Evolutionary conservation across 805 yeast species (phyloP).

Genomic region (Saturnispora ahearnii): DNA sequence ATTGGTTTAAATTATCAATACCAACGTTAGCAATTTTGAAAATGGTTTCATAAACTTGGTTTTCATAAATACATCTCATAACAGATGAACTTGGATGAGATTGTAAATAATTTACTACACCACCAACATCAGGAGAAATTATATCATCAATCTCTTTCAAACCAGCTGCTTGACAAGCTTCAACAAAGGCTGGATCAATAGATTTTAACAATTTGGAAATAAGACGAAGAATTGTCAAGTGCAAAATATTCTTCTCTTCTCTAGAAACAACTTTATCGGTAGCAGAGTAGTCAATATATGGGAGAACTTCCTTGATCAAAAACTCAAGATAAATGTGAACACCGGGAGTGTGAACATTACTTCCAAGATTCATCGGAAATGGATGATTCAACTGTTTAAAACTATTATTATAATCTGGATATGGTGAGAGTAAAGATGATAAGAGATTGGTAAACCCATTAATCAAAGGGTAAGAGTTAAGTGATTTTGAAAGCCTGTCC

Average conservation of each 20-base stretch:
- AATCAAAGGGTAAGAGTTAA: conserved; percentile 5
- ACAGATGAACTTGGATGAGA: conserved; percentile 64
- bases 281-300: conserved; percentile 36
- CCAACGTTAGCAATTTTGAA: conserved; percentile 53
- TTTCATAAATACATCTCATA: conserved; percentile 54
- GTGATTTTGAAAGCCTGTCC: conserved; percentile 24
- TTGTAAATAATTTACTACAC: conserved; percentile 43
- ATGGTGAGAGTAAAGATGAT: conserved; percentile 27
- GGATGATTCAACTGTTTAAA: conserved; percentile 36
- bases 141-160: conserved; percentile 38
- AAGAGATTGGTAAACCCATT: conserved; percentile 55
- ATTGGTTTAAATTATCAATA: conserved; percentile 43
- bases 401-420: conserved; percentile 21
- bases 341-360: conserved; percentile 50
- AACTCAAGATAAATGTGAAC: conserved; percentile 76
- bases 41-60: conserved; percentile 45
- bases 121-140: conserved; percentile 29
- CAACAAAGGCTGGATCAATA: conserved; percentile 44
- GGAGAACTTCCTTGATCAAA: conserved; percentile 56
- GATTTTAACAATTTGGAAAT: conserved; percentile 39
- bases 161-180: conserved; percentile 41
- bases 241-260: conserved; percentile 37
- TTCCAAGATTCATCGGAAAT: conserved; percentile 60
- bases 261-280: conserved; percentile 19
- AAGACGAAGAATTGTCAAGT: conserved; percentile 43